Evolutionary conservation across 2,329 filamentous ascomycete species (phyloP).

Genomic region (Fusarium sp.): DNA sequence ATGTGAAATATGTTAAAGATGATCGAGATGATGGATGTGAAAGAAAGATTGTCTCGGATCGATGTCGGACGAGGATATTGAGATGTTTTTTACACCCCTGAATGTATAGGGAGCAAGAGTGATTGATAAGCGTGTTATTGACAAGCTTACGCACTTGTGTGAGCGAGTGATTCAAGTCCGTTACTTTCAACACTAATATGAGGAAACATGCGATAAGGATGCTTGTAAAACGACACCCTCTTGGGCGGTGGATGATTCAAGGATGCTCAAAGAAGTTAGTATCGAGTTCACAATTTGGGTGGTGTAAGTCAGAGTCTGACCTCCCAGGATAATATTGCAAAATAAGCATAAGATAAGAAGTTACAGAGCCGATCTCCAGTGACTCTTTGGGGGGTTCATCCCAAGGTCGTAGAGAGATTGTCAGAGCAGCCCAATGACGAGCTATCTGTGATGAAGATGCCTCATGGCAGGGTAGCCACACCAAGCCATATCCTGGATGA

Average conservation of each 20-base stretch:
- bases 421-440: slow-evolving; percentile 12
- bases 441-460: neutral
- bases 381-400: neutral
- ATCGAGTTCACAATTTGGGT: slow-evolving; percentile 18
- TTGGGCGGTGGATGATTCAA: slow-evolving; percentile 4
- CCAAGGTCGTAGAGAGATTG: neutral
- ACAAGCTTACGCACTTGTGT: slow-evolving; percentile 5
- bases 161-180: neutral
- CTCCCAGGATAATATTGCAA: neutral
- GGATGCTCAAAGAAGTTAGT: slow-evolving; percentile 25
- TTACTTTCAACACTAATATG: neutral
- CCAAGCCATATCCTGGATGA: neutral
- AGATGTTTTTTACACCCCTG: slow-evolving; percentile 24
- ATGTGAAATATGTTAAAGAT: neutral
- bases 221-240: slow-evolving; percentile 8
- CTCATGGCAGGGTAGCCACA: slow-evolving; percentile 17
- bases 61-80: neutral
- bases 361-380: neutral
- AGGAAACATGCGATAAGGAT: slow-evolving; percentile 1
- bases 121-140: slow-evolving; percentile 4
- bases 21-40: neutral
- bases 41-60: neutral
- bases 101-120: slow-evolving; percentile 9
- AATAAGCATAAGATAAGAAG: neutral
- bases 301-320: slow-evolving; percentile 35